Evolutionary conservation across 768 basidiomycete genomes (phyloP), one percentile per base, ranked within the genome.

Genomic region (Boletellus ananas): DNA sequence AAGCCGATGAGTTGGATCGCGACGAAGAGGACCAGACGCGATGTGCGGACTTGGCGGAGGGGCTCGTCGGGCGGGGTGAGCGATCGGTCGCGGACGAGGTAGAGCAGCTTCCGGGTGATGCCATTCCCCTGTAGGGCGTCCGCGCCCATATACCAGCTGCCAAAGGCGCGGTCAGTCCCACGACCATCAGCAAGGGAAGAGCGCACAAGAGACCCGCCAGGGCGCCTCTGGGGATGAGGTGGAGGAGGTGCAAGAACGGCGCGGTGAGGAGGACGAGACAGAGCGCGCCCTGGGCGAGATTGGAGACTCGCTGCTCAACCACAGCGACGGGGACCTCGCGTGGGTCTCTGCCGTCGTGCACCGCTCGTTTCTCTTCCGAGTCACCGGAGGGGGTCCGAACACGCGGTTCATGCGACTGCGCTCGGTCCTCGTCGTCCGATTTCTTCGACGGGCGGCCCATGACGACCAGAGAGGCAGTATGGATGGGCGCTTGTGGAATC

Each of bases 291-390:
- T 96, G 89, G 0, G 83, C 85, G 17, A 96, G 76, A 63, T 96
- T 94, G 8, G 91, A 94, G 11, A 91, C 82, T n/a, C 94, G 78
- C 68, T 96, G 94, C 64, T 97, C 94, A 4, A 96, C 88, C 1
- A 96, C 88, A 0, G 79, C 79, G 8, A 89, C 56, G 2, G 87
- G 84, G 0, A 81, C 74, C 60, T 86, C 83, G 38, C 59, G 69
- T 29, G 57, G 17, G 49, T 25, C n/a, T n/a, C n/a, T 9, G 5
- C 13, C 27, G 54, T 16, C 60, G 4, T 18, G 29, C 36, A 54
- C 59, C 13, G 43, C 56, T 21, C 43, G 60, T 9, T 66, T 63
- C 38, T 69, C 65, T 14, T 58, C 55, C 34, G 59, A 67, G 39
- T 18, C 50, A 7, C 48, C 39, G 34, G 17, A 10, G 4, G 10